Base-by-base conservation (phyloP, 2,329 filamentous ascomycete species). In the Aspergillus costaricaensis region DNA sequence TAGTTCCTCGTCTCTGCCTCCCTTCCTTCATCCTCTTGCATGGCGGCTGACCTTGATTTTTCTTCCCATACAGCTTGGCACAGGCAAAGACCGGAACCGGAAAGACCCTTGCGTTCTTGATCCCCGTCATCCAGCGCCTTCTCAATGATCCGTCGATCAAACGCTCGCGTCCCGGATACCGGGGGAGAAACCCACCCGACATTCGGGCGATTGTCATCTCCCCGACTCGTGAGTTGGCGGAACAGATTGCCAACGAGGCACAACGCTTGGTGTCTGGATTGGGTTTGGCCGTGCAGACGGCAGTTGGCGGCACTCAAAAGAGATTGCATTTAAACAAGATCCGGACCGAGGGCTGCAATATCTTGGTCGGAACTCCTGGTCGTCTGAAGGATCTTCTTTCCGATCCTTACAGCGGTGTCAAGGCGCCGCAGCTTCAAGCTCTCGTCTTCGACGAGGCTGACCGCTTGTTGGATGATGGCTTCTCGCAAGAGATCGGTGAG, bases 21-120 rank as follows among this genome's bases (percentile, higher is more conserved):
- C 21, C 2, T 51, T 54, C 10, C 10, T 51, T 54, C 10, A 14
- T 30, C 21, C n/a, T n/a, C n/a, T 19, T 43, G 48, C 32, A 51
- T 32, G 3, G 77, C n/a, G 51, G 51, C 65, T 70, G 56, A 70
- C 47, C 36, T 57, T 38, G 30, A 32, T n/a, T 23, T 25, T 25
- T 30, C 59, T 50, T 12, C 55, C 38, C 48, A 62, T 54, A 53
- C 70, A 91, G 90, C 68, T 84, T 98, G 67, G 95, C 94, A 50
- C 95, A 98, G 80, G 95, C 95, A 61, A 96, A 91, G 79, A 99
- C 95, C 8, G 95, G 95, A 74, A 98, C 95, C 4, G 95, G 95
- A 74, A 99, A 99, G 80, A 99, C 95, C 0, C 80, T 98, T 59
- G 95, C 91, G 38, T 99, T 98, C 81, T 83, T 99, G 23, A 79